Evolutionary conservation across 495 filamentous ascomycete genomes (phyloP).

Genomic region (Hypoxylon lenormandii): DNA sequence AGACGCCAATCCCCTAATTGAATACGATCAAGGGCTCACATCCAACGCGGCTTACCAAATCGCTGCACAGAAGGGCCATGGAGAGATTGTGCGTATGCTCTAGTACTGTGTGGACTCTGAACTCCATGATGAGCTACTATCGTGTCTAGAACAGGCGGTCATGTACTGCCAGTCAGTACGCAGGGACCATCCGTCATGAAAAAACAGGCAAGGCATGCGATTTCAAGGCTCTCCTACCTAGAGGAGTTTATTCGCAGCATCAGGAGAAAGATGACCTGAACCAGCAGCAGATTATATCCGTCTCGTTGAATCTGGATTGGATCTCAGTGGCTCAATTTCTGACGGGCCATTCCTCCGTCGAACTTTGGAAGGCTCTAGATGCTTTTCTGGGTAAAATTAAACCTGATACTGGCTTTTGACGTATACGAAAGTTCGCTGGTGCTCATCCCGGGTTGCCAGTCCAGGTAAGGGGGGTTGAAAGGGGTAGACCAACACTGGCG

Average conservation of each 20-base stretch:
- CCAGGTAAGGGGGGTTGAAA: not conserved
- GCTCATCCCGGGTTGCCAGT: not conserved
- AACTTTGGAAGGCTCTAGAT: not conserved
- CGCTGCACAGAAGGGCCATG: not conserved
- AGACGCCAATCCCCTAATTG: not conserved
- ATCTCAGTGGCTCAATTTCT: not conserved
- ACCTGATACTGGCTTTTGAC: not conserved
- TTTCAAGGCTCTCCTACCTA: not conserved
- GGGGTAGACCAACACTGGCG: not conserved
- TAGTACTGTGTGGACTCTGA: not conserved
- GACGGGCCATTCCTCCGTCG: not conserved
- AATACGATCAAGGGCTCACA: not conserved
- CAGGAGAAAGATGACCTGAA: not conserved
- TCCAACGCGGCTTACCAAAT: not conserved
- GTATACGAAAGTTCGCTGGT: not conserved
- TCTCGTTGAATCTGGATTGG: not conserved
- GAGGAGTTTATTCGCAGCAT: not conserved
- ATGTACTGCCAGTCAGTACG: not conserved
- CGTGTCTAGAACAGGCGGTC: not conserved
- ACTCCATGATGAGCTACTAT: not conserved
- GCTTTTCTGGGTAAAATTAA: not conserved
- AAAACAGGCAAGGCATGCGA: not conserved
- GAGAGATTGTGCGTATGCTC: not conserved
- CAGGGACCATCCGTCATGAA: not conserved
- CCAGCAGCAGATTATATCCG: not conserved